Percentiles rank a stretch among this genome's conserved stretches.
Conservation (phyloP, 805 yeast species). For the Candida oleophila region DNA sequence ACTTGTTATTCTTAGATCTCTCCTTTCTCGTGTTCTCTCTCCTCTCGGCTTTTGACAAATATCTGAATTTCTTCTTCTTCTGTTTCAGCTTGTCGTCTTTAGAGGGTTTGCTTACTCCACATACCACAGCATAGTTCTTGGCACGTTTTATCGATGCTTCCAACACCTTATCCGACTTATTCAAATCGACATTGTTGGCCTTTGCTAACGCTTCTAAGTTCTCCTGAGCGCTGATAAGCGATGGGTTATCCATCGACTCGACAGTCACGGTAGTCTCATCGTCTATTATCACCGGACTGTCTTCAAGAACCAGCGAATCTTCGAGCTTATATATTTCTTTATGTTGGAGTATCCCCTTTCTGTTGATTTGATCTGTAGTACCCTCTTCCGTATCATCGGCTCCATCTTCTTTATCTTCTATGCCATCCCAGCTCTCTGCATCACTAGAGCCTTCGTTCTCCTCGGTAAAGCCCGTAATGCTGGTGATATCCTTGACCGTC, state of each 20-base stretch:
- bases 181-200: constrained; percentile 69
- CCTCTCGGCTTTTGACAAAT: constrained; percentile 80
- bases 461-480: constrained; percentile 16
- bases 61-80: constrained; percentile 71
- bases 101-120: constrained; percentile 47
- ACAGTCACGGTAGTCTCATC: constrained; percentile 44
- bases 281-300: constrained; percentile 39
- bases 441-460: constrained; percentile 17
- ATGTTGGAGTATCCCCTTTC: constrained; percentile 46
- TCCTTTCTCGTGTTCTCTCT: constrained; percentile 42
- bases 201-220: constrained; percentile 49
- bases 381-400: constrained; percentile 9
- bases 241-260: constrained; percentile 46
- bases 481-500: constrained; percentile 29
- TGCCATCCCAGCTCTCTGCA: constrained; percentile 8
- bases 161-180: constrained; percentile 64
- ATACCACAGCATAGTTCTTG: constrained; percentile 72
- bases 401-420: constrained; percentile 10
- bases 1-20: constrained; percentile 16
- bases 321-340: constrained; percentile 37
- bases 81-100: constrained; percentile 19
- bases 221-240: constrained; percentile 27
- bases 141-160: constrained; percentile 77
- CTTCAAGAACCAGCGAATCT: constrained; percentile 18
- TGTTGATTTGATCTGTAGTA: constrained; percentile 11